Evolutionary conservation across 176 grass and related monocot genomes (phyloP), one percentile per base, ranked within the genome.

Genomic region (Eremochloa ophiuroides): DNA sequence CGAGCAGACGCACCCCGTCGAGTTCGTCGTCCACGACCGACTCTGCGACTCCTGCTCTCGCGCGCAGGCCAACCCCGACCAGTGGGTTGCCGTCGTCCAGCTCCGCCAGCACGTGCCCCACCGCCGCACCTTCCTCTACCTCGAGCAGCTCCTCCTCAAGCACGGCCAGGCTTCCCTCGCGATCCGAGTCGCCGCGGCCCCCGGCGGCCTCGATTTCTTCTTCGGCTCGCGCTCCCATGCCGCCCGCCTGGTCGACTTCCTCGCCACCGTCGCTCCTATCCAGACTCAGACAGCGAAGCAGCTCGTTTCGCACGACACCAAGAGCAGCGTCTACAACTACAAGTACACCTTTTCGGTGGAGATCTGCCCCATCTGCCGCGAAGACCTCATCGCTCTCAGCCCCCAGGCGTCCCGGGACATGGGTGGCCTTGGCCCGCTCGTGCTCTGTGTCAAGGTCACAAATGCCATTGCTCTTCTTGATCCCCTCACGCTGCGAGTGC

Each of bases 341-440:
- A 97, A 94, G 85, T 76, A 94, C 77, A 92, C 92, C 25, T 94
- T 97, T 31, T 97, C 94, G 2, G 92, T 97, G 17, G 94, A 97
- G 82, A 97, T 97, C 38, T 92, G 85, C 74, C 94, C 92, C 28
- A 92, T 97, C 69, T 97, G 94, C 83, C 92, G 92, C n/a, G 92
- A 94, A 83, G 94, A 97, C 79, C 83, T 94, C 77, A 87, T 94
- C 63, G 89, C 89, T 3, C 91, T 97, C 34, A 89, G 89, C 29
- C 91, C 87, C 53, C 89, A 94, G 80, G 83, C 85, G 23, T 86
- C 89, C 7, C 87, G 89, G 13, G 87, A 88, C 11, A 88, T 94
- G 11, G 94, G 92, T 47, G 93, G 93, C 18, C 87, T 97, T 71
- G 94, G 94, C 20, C 94, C 89, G 2, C 71, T 97, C 2, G 94